Evolutionary conservation across 2,329 filamentous ascomycete species (phyloP).

Genomic region (Peltaster fructicola): DNA sequence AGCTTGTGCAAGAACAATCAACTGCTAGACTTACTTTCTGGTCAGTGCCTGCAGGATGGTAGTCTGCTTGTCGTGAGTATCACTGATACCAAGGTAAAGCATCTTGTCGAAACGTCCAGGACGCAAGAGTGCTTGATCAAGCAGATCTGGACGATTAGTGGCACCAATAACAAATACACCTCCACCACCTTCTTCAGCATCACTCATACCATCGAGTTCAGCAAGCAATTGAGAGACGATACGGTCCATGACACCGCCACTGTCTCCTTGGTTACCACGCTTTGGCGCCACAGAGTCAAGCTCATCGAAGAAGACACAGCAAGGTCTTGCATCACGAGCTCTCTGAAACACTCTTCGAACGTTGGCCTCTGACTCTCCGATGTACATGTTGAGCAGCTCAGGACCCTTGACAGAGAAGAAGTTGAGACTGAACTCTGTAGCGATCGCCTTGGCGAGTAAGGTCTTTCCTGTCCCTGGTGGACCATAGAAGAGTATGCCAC

Average conservation of each 20-base stretch:
- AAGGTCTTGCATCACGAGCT: slow-evolving; percentile 68
- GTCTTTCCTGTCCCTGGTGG: slow-evolving; percentile 87
- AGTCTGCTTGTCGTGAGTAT: slow-evolving; percentile 90
- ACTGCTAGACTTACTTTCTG: slow-evolving; percentile 62
- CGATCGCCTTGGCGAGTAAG: slow-evolving; percentile 79
- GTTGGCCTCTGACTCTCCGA: slow-evolving; percentile 84
- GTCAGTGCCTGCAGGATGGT: slow-evolving; percentile 90
- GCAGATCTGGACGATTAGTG: slow-evolving; percentile 81
- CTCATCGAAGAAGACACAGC: slow-evolving; percentile 88
- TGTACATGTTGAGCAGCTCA: slow-evolving; percentile 89
- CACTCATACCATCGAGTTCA: slow-evolving; percentile 94
- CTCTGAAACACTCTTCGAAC: slow-evolving; percentile 78
- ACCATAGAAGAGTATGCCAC: slow-evolving; percentile 80
- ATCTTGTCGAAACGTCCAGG: slow-evolving; percentile 96
- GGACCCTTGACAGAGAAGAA: slow-evolving; percentile 91
- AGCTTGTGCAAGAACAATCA: slow-evolving; percentile 2
- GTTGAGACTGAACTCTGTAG: slow-evolving; percentile 82
- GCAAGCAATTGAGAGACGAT: slow-evolving; percentile 91
- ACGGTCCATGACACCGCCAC: slow-evolving; percentile 92
- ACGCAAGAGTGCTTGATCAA: slow-evolving; percentile 76
- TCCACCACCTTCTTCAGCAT: slow-evolving; percentile 61
- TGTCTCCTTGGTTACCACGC: slow-evolving; percentile 91
- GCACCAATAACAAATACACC: slow-evolving; percentile 95
- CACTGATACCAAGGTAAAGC: slow-evolving; percentile 89
- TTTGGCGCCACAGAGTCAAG: slow-evolving; percentile 89